Percentiles rank a stretch among this genome's conserved stretches.
These are phyloP conservation scores for Comarum palustre DNA, from an alignment of 306 rosid genomes.

Conservation along the genomic window DNA sequence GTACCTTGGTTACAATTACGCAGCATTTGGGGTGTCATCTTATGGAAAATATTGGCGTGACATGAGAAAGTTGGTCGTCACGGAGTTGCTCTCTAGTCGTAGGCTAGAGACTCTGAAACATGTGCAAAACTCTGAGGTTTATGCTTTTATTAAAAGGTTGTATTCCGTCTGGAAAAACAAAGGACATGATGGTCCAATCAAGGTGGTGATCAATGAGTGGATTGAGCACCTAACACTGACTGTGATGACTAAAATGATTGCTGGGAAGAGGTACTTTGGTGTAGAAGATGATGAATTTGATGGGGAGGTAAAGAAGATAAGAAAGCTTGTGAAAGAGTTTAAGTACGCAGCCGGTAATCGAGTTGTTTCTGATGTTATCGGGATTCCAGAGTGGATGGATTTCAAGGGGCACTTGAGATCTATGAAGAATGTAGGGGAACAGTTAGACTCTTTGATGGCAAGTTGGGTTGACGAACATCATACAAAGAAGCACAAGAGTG, in stretches of 20 bases:
- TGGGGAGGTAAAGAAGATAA: constrained; percentile 37
- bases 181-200: neutral
- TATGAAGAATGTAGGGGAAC: constrained; percentile 48
- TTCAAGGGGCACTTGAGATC: constrained; percentile 27
- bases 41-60: neutral
- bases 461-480: constrained; percentile 53
- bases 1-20: constrained; percentile 42
- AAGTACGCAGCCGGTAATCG: constrained; percentile 42
- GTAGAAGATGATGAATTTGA: constrained; percentile 22
- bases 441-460: constrained; percentile 37
- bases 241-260: constrained; percentile 36
- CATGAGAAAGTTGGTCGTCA: constrained; percentile 39
- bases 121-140: constrained; percentile 31
- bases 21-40: neutral
- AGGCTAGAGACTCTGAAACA: constrained; percentile 35
- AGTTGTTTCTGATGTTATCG: constrained; percentile 42
- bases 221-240: constrained; percentile 40
- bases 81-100: constrained; percentile 42
- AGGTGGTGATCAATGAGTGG: constrained; percentile 49
- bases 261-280: constrained; percentile 51
- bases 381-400: constrained; percentile 46
- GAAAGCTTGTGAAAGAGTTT: constrained; percentile 41
- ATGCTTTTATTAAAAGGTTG: constrained; percentile 31
- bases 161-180: neutral
- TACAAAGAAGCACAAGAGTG: neutral